Evolutionary conservation across 2,329 filamentous ascomycete genomes (phyloP).

Genomic region (Claviceps paspali): DNA sequence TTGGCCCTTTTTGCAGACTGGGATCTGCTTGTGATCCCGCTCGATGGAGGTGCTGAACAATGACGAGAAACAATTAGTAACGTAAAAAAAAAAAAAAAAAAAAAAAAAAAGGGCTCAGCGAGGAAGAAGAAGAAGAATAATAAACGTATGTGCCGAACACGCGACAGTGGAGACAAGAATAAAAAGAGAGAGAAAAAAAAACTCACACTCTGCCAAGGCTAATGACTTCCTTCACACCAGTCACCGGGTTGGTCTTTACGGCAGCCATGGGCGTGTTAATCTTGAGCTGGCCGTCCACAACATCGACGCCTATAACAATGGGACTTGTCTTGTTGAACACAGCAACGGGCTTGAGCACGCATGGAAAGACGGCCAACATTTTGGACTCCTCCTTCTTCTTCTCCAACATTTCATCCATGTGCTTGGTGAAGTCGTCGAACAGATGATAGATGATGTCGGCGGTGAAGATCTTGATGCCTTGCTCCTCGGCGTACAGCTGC

Average conservation of each 20-base stretch:
- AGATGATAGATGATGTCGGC: conserved; percentile 99
- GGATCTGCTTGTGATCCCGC: conserved; percentile 90
- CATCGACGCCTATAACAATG: conserved; percentile 91
- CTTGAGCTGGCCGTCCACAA: conserved; percentile 74
- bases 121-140: too few relatives aligned
- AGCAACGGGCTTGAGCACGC: conserved; percentile 73
- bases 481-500: conserved; percentile 74
- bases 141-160: too few relatives aligned
- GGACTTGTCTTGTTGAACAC: conserved; percentile 98
- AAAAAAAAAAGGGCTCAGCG: not conserved
- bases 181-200: conserved; percentile 1
- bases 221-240: conserved; percentile 71
- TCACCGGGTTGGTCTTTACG: conserved; percentile 66
- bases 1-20: conserved; percentile 84
- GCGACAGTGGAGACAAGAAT: not conserved
- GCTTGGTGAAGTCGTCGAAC: conserved; percentile 90
- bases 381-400: conserved; percentile 95
- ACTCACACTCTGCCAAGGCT: conserved; percentile 84
- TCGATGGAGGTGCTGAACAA: conserved; percentile 83
- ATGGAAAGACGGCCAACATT: conserved; percentile 91
- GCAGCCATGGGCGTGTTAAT: conserved; percentile 82
- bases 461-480: conserved; percentile 94
- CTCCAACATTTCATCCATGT: conserved; percentile 76
- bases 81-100: not conserved
- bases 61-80: not conserved